Conservation (phyloP, 306 rosid species). For the Urtica urens region DNA sequence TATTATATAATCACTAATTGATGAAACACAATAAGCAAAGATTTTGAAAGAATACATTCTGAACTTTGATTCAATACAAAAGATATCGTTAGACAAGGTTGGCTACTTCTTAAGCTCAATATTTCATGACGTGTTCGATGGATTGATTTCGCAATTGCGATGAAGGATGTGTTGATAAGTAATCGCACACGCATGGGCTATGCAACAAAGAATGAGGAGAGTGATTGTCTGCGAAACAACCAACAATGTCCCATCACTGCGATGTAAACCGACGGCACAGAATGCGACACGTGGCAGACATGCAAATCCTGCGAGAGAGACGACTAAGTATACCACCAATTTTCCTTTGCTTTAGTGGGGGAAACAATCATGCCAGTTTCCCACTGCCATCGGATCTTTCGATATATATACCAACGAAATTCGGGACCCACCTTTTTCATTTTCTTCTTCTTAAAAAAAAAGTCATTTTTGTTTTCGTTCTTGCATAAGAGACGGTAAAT, state of each 20-base stretch:
- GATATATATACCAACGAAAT: constrained; percentile 3
- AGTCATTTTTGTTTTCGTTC: no score
- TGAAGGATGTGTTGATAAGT: background rate
- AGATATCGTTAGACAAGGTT: no score
- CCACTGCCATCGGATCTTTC: background rate
- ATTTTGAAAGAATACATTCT: no score
- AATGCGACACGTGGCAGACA: constrained; percentile 64
- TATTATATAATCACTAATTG: no score
- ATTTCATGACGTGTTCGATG: no score
- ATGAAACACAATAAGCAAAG: no score
- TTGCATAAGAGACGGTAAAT: no score
- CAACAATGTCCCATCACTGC: constrained; percentile 43
- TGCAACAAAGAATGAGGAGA: constrained; percentile 18
- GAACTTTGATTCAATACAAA: no score
- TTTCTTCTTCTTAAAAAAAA: no score
- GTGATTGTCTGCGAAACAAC: constrained; percentile 47
- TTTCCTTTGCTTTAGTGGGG: constrained; percentile 34
- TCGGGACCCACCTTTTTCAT: background rate
- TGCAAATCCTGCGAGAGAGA: constrained; percentile 23
- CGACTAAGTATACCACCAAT: background rate
- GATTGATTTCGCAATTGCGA: constrained; percentile 13
- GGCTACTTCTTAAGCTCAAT: no score
- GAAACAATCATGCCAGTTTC: constrained; percentile 42
- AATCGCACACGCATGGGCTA: constrained; percentile 23
- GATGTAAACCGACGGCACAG: constrained; percentile 35